A percentile compares a stretch with the other conserved stretches of the same genome.
Evolutionary conservation across 345 rosid genomes (phyloP).

Genomic region (Raphanus sativus): DNA sequence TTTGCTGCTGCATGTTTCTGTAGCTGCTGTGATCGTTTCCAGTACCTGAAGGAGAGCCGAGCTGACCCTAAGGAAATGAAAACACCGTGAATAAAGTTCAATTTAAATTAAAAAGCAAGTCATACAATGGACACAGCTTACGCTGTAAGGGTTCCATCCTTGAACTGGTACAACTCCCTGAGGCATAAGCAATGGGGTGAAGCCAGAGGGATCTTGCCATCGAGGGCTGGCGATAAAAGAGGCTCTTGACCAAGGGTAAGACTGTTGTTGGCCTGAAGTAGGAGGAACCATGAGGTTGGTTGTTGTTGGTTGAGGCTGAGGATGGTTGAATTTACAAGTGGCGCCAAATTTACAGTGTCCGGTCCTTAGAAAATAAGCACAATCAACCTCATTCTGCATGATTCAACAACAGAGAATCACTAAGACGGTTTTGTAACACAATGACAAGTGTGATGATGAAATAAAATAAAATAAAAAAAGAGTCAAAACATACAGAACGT

Average conservation of each 20-base stretch:
- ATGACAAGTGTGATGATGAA: background rate
- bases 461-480: background rate
- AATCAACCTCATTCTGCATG: constrained; percentile 81
- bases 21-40: constrained; percentile 57
- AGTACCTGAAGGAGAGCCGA: constrained; percentile 77
- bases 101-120: background rate
- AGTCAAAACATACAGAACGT: constrained; percentile 62
- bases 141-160: constrained; percentile 89
- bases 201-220: constrained; percentile 94
- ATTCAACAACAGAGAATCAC: constrained; percentile 6
- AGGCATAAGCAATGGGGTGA: constrained; percentile 72
- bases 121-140: constrained; percentile 38
- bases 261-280: constrained; percentile 58
- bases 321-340: constrained; percentile 97
- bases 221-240: constrained; percentile 90
- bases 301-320: constrained; percentile 87
- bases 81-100: background rate
- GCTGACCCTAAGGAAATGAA: constrained; percentile 58
- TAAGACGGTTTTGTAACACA: background rate
- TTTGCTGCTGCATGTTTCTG: constrained; percentile 59
- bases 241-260: constrained; percentile 88
- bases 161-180: constrained; percentile 91
- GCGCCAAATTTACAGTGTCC: constrained; percentile 95
- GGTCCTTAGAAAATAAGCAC: constrained; percentile 90
- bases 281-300: constrained; percentile 88